A percentile compares a stretch with the other conserved stretches of the same genome.
These are phyloP conservation scores for Ceratocystiopsis sp. DNA, from an alignment of 2,329 filamentous ascomycete species.

Conservation along the genomic window DNA sequence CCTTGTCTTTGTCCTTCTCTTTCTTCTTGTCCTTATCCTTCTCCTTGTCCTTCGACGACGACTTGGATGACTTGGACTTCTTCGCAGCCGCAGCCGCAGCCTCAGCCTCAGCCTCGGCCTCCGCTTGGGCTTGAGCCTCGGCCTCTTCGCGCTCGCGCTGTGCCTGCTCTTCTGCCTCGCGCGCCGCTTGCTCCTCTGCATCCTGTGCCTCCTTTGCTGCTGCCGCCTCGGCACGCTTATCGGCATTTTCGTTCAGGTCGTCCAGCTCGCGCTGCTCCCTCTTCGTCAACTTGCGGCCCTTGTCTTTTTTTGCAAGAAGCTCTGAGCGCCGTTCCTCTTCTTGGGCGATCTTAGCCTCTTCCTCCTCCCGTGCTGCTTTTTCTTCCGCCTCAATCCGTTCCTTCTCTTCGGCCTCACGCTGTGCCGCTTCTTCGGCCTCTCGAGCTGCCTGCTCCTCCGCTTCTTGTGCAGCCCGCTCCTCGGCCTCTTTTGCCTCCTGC, in stretches of 20 bases:
- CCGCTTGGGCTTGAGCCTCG: conserved; percentile 19
- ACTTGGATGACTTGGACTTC: conserved; percentile 12
- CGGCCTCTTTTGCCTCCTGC: conserved; percentile 17
- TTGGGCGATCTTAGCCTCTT: conserved; percentile 21
- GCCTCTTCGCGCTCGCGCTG: conserved; percentile 18
- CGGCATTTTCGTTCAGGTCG: conserved; percentile 17
- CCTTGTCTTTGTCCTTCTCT: conserved; percentile 10
- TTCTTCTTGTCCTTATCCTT: conserved; percentile 13
- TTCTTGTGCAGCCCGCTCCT: conserved; percentile 19
- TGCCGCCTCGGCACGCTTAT: conserved; percentile 15
- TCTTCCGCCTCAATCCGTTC: conserved; percentile 11
- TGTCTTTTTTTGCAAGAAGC: conserved; percentile 15
- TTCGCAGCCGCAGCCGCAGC: not conserved
- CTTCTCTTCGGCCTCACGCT: conserved; percentile 23
- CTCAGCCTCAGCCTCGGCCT: conserved; percentile 21
- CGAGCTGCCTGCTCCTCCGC: conserved; percentile 17
- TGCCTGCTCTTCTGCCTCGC: conserved; percentile 15
- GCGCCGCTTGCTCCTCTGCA: conserved; percentile 13
- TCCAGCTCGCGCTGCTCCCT: conserved; percentile 17
- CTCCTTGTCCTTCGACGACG: conserved; percentile 23
- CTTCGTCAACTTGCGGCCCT: conserved; percentile 13
- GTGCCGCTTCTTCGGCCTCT: conserved; percentile 22
- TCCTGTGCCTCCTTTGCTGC: conserved; percentile 17
- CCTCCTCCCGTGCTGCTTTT: conserved; percentile 14
- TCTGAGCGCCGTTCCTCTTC: conserved; percentile 19